These are phyloP conservation scores for Naganishia vishniacii DNA, from an alignment of 768 basidiomycete species.

Conservation along the genomic window DNA sequence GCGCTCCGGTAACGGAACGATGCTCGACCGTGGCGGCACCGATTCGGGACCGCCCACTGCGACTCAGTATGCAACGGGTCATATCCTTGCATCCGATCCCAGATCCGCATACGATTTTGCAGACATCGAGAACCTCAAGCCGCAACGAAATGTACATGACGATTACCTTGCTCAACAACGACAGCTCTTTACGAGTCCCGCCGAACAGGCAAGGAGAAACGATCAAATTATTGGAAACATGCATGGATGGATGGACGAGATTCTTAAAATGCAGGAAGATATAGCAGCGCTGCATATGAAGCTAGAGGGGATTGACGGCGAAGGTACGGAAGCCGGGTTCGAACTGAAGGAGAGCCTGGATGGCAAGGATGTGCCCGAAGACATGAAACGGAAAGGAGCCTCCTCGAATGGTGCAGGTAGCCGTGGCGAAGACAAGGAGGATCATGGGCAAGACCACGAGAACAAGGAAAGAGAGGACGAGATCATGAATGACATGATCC, in stretches of 20 bases:
- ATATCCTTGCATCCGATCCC: background rate
- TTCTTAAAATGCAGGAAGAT: background rate
- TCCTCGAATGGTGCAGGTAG: background rate
- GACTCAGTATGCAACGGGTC: background rate
- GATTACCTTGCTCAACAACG: conserved; percentile 10
- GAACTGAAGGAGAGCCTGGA: conserved; percentile 13
- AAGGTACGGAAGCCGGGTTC: background rate
- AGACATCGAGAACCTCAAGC: conserved; percentile 3
- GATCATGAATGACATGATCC: conserved; percentile 13
- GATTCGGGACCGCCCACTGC: conserved; percentile 11
- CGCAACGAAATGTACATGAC: background rate
- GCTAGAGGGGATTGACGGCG: conserved; percentile 5
- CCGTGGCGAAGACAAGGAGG: background rate
- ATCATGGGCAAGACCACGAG: background rate
- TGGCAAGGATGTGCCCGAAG: background rate
- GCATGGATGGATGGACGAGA: conserved; percentile 16
- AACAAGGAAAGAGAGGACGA: conserved; percentile 10
- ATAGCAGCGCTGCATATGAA: conserved; percentile 15
- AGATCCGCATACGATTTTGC: background rate
- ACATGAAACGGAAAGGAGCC: background rate
- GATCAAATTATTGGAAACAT: background rate
- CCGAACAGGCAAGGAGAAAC: conserved; percentile 2
- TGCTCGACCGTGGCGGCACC: conserved; percentile 2
- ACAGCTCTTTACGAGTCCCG: background rate
- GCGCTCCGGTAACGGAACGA: background rate